Percentiles rank a stretch among this genome's conserved stretches.
These are phyloP conservation scores for Debaryomyces prosopidis DNA, from an alignment of 805 yeast genomes.

Conservation along the genomic window DNA sequence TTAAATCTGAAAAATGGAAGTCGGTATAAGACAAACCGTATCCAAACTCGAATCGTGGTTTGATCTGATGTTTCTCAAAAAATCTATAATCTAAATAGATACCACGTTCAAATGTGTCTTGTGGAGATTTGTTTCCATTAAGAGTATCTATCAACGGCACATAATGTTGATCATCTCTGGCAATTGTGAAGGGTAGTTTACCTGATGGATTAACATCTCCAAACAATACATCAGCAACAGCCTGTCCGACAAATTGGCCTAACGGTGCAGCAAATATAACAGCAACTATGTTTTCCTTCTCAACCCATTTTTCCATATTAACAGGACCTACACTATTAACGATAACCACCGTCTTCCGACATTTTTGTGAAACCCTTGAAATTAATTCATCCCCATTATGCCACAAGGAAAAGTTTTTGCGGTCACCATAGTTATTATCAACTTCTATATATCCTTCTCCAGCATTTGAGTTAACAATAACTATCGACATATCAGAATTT, in stretches of 20 bases:
- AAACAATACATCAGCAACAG: constrained; percentile 57
- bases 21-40: constrained; percentile 59
- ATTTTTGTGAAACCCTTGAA: constrained; percentile 46
- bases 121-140: constrained; percentile 32
- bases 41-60: constrained; percentile 63
- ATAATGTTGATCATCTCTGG: constrained; percentile 49
- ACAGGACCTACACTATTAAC: constrained; percentile 64
- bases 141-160: constrained; percentile 45
- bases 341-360: constrained; percentile 57
- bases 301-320: constrained; percentile 57
- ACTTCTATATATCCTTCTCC: constrained; percentile 62
- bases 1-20: constrained; percentile 35
- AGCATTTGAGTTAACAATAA: constrained; percentile 53
- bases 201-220: constrained; percentile 68
- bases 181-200: constrained; percentile 61
- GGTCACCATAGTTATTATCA: constrained; percentile 60
- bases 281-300: constrained; percentile 57
- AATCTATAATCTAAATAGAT: constrained; percentile 56
- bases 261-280: constrained; percentile 57
- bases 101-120: constrained; percentile 48
- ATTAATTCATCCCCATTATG: constrained; percentile 58
- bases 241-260: constrained; percentile 58
- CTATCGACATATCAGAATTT: constrained; percentile 52
- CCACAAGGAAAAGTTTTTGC: constrained; percentile 56
- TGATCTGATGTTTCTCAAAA: constrained; percentile 55